Conservation (phyloP, 2,329 filamentous ascomycete species). For the Fusarium metavorans region DNA sequence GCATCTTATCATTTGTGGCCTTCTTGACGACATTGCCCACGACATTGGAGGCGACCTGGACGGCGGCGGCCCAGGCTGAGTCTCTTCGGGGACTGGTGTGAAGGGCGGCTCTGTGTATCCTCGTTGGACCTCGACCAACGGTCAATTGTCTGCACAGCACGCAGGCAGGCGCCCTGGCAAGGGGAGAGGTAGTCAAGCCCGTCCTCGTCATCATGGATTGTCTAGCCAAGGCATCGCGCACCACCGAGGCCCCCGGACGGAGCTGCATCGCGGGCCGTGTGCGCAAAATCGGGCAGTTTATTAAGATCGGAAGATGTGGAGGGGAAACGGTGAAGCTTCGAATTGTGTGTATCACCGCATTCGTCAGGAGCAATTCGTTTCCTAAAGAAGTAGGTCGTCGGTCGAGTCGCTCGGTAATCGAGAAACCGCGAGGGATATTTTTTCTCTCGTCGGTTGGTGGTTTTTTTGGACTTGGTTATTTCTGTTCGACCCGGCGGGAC, state of each 20-base stretch:
- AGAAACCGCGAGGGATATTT: conserved; percentile 35
- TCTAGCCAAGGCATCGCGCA: conserved; percentile 55
- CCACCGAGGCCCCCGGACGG: conserved; percentile 64
- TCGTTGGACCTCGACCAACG: conserved; percentile 50
- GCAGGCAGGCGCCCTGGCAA: conserved; percentile 43
- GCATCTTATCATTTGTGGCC: conserved; percentile 73
- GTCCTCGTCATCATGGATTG: conserved; percentile 40
- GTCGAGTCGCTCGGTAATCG: conserved; percentile 8
- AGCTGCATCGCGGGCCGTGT: conserved; percentile 61
- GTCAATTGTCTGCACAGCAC: conserved; percentile 47
- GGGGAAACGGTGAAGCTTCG: not conserved
- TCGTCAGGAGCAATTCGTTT: conserved; percentile 8
- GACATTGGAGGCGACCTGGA: conserved; percentile 77
- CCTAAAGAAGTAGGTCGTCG: not conserved
- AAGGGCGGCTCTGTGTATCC: conserved; percentile 49
- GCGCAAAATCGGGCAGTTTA: conserved; percentile 4
- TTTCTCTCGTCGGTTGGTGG: conserved; percentile 29
- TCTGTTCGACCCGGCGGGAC: conserved; percentile 31
- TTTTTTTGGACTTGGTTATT: conserved; percentile 33
- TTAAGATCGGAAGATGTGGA: conserved; percentile 11
- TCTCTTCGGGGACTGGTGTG: conserved; percentile 60
- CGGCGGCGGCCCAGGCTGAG: conserved; percentile 82
- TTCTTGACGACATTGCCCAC: conserved; percentile 75
- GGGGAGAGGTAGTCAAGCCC: conserved; percentile 9
- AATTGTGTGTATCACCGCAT: conserved; percentile 25